phyloP scores from a whole-genome alignment of 129 eudicot species.

The Scalesia atractyloides region DNA sequence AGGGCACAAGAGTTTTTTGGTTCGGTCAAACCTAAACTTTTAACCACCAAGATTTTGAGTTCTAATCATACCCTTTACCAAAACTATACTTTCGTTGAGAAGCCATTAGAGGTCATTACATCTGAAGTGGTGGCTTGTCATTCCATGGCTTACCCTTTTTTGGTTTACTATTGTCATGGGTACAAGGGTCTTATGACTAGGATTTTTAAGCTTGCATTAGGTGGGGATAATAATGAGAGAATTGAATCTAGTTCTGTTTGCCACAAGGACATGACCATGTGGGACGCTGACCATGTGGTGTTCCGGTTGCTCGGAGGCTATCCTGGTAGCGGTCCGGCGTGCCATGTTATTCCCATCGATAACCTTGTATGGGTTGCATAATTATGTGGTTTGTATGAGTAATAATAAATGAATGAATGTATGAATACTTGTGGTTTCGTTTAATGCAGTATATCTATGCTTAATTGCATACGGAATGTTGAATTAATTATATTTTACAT shows the following conservation, averaged over 20 bases:
- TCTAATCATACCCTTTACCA: constrained; percentile 33
- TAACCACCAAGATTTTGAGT: constrained; percentile 40
- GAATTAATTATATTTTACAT: neutral
- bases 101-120: constrained; percentile 39
- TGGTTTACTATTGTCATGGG: constrained; percentile 67
- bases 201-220: constrained; percentile 41
- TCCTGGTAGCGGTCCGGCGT: constrained; percentile 59
- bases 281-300: constrained; percentile 55
- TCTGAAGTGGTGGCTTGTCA: constrained; percentile 58
- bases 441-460: neutral
- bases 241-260: constrained; percentile 57
- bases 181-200: constrained; percentile 39
- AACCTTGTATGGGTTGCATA: constrained; percentile 37
- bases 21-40: constrained; percentile 14
- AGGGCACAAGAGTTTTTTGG: constrained; percentile 39
- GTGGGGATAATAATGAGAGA: constrained; percentile 47
- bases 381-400: neutral
- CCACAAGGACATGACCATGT: constrained; percentile 64
- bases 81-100: constrained; percentile 45
- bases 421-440: neutral
- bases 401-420: neutral
- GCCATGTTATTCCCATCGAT: constrained; percentile 70
- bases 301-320: constrained; percentile 41
- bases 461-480: neutral
- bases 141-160: constrained; percentile 69